Base-by-base conservation (phyloP, 2,329 filamentous ascomycete species). In the Stemphylium beticola region DNA sequence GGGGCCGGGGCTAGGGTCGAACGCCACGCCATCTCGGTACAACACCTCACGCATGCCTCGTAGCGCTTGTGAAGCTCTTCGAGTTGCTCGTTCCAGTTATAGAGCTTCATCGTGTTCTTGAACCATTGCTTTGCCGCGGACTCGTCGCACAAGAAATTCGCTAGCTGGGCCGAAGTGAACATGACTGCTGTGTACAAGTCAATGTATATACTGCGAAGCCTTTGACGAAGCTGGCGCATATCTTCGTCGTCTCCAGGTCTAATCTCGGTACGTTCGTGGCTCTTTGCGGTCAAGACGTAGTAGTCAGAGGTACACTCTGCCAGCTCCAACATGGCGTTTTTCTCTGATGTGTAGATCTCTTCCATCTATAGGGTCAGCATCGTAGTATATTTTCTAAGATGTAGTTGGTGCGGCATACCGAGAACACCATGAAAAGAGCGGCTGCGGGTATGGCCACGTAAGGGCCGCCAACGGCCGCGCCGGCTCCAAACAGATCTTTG, bases 401-500 rank as follows among this genome's bases (percentile, higher is more conserved):
- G 3, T 1, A 24, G 8, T n/a, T 48, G 6, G 60, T 7, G 20
- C 3, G 5, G 34, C 60, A 17, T 48, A 65, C 62, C 10, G 60
- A 57, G 31, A 65, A 65, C 5, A 51, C 62, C 26, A 61, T 41
- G 31, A 65, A 61, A 4, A 63, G 18, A 10, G 62, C 62, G 1
- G 60, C 60, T 11, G 54, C 58, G 11, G 60, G 58, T 4, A 63
- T 60, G 1, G 60, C 62, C 22, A 63, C 54, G 43, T 63, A 65
- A 0, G 60, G 62, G 10, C 62, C 62, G 36, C 49, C 62, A 3
- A 60, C 58, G 18, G 47, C 55, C 5, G 58, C 58, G 15, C 55
- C 62, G 9, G 57, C 53, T 10, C 53, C 46, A 12, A 65, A 56
- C 2, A 65, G 39, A 1, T 63, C 62, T 39, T 65, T 42, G 5